A percentile compares a stretch with the other conserved stretches of the same genome.
Conservation (phyloP, 2,329 filamentous ascomycete species). For the Pochonia chlamydosporia region DNA sequence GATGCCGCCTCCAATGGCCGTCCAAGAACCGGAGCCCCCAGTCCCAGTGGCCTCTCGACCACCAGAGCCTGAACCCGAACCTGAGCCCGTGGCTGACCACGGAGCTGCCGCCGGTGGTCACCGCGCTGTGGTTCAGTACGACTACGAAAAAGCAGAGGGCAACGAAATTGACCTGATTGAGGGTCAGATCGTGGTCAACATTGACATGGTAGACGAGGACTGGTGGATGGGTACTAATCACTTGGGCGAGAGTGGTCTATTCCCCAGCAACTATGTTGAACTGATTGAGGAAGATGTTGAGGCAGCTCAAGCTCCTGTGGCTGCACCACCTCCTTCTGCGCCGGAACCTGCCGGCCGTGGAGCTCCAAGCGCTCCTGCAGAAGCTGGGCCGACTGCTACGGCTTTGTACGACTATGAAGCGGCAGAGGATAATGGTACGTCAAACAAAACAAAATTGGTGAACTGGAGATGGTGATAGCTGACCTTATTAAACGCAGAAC, state of each 20-base stretch:
- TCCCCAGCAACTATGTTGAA: slow-evolving; percentile 97
- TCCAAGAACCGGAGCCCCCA: slow-evolving; percentile 57
- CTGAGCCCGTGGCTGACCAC: slow-evolving; percentile 26
- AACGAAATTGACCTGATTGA: slow-evolving; percentile 92
- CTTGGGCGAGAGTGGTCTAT: slow-evolving; percentile 78
- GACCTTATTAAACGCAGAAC: slow-evolving; percentile 40
- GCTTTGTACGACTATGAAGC: slow-evolving; percentile 96
- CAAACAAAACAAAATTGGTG: background rate
- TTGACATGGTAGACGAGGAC: slow-evolving; percentile 96
- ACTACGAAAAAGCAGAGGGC: slow-evolving; percentile 96
- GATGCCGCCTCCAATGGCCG: slow-evolving; percentile 56
- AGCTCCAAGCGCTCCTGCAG: slow-evolving; percentile 32
- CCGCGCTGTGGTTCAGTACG: slow-evolving; percentile 78
- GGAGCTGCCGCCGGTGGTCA: slow-evolving; percentile 45
- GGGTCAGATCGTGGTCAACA: slow-evolving; percentile 81
- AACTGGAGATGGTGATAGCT: background rate
- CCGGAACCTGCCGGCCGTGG: slow-evolving; percentile 29
- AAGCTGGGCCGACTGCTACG: slow-evolving; percentile 61
- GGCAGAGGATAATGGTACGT: slow-evolving; percentile 80
- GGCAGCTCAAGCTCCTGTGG: slow-evolving; percentile 25
- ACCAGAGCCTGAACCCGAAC: slow-evolving; percentile 36
- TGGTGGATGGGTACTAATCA: slow-evolving; percentile 98
- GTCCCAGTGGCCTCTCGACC: slow-evolving; percentile 55
- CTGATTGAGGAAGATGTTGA: slow-evolving; percentile 59
- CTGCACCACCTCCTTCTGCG: slow-evolving; percentile 25